phyloP scores from a whole-genome alignment of 192 early-diverging fungal species.

The Pilaira anomala region DNA sequence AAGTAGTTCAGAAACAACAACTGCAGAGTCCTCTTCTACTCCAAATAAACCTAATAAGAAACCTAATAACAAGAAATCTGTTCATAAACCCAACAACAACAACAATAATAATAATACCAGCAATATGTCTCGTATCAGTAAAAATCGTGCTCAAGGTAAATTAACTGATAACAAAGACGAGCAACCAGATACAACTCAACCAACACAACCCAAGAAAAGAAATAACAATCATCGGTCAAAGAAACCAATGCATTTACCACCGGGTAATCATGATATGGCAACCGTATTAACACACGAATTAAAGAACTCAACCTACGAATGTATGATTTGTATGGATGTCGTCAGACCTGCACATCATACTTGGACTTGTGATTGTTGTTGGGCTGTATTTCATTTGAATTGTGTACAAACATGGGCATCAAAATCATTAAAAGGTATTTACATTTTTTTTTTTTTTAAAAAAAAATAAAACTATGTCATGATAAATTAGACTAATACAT shows the following conservation, averaged over 20 bases:
- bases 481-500: too few species aligned
- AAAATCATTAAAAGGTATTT: conserved; percentile 55
- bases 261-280: conserved; percentile 54
- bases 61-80: not conserved
- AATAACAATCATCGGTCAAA: conserved; percentile 3
- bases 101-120: not conserved
- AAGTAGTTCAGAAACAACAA: not conserved
- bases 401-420: conserved; percentile 82
- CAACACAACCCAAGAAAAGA: conserved; percentile 1
- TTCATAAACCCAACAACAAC: not conserved
- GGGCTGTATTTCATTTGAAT: conserved; percentile 86
- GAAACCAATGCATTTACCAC: conserved; percentile 14
- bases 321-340: conserved; percentile 94
- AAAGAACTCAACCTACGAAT: conserved; percentile 76
- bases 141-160: conserved; percentile 20
- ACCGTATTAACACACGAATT: conserved; percentile 63
- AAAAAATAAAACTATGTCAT: not conserved
- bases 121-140: not conserved
- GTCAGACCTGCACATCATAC: conserved; percentile 65
- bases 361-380: conserved; percentile 88
- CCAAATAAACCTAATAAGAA: not conserved
- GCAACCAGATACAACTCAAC: not conserved
- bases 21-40: not conserved
- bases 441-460: too few species aligned
- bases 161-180: not conserved